phyloP scores from a whole-genome alignment of 441 rosid genomes.

The Brassica hybrid region DNA sequence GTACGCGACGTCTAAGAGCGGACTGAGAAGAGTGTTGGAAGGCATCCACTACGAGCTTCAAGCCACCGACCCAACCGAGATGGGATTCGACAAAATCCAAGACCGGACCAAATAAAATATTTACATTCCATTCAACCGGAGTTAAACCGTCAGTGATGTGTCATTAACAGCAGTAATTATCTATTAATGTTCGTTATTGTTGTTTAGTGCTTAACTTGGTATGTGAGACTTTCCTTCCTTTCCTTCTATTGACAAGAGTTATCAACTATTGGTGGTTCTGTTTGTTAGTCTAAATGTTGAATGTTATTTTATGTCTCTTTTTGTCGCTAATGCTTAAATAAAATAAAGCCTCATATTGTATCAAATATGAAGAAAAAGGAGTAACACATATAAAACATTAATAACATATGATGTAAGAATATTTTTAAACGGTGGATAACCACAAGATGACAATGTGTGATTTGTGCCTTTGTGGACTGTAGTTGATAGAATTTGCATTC shows the following conservation, averaged over 20 bases:
- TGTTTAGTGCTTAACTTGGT: constrained; percentile 33
- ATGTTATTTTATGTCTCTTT: constrained; percentile 4
- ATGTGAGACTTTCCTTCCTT: constrained; percentile 2
- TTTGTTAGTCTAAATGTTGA: constrained; percentile 8
- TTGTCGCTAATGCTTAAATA: constrained; percentile 18
- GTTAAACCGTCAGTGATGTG: constrained; percentile 15
- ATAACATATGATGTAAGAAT: background rate
- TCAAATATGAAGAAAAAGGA: background rate
- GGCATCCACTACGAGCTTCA: constrained; percentile 87
- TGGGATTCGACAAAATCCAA: constrained; percentile 83
- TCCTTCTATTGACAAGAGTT: constrained; percentile 21
- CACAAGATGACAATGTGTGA: background rate
- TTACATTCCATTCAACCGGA: constrained; percentile 18
- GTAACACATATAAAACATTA: no score
- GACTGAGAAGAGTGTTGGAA: constrained; percentile 79
- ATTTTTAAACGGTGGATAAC: background rate
- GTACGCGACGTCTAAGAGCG: constrained; percentile 90
- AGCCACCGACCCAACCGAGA: constrained; percentile 92
- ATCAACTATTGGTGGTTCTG: constrained; percentile 14
- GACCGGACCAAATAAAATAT: constrained; percentile 61
- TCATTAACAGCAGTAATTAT: background rate
- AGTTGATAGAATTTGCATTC: background rate
- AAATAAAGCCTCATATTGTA: background rate
- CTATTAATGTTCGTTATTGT: constrained; percentile 38
- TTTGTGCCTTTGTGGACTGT: constrained; percentile 5